A percentile compares a stretch with the other conserved stretches of the same genome.
phyloP scores from a whole-genome alignment of 2,329 filamentous ascomycete species.

The Paradendryphiella salina region DNA sequence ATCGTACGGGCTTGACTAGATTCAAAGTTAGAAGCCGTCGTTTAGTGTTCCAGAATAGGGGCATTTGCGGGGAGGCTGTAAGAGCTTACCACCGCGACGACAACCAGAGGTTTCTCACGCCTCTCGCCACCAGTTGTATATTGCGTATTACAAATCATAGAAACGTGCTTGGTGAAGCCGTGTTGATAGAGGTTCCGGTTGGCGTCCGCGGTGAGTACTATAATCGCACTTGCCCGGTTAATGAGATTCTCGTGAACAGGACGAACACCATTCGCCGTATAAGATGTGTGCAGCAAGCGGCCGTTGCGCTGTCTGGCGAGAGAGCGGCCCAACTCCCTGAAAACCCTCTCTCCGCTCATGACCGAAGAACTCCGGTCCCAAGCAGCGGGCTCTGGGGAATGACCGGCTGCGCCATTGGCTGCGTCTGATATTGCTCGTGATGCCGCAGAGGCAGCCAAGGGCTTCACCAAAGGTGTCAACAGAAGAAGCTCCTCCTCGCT shows the following conservation, averaged over 20 bases:
- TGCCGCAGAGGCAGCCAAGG: slow-evolving; percentile 83
- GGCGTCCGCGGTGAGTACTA: slow-evolving; percentile 90
- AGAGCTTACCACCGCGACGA: slow-evolving; percentile 68
- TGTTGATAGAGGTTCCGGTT: slow-evolving; percentile 93
- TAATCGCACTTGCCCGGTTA: slow-evolving; percentile 81
- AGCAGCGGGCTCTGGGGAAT: slow-evolving; percentile 58
- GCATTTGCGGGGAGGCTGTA: too few relatives aligned
- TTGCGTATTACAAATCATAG: slow-evolving; percentile 90
- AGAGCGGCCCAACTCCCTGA: slow-evolving; percentile 83
- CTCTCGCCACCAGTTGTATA: slow-evolving; percentile 70
- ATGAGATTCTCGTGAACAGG: slow-evolving; percentile 94
- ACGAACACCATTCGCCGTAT: slow-evolving; percentile 88
- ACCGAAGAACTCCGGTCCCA: slow-evolving; percentile 65
- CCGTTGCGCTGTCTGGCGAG: slow-evolving; percentile 85
- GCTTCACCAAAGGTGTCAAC: slow-evolving; percentile 86
- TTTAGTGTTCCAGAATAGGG: too few relatives aligned
- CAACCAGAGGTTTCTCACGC: slow-evolving; percentile 79
- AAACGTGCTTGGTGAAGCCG: slow-evolving; percentile 93
- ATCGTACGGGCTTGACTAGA: slow-evolving; percentile 68
- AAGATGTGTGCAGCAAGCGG: slow-evolving; percentile 89
- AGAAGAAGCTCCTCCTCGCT: slow-evolving; percentile 87
- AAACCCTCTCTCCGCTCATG: slow-evolving; percentile 92
- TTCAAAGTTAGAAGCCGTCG: too few relatives aligned
- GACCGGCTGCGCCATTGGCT: slow-evolving; percentile 55
- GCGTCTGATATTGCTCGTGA: slow-evolving; percentile 70